Evolutionary conservation across 2,329 filamentous ascomycete genomes (phyloP).

Genomic region (Talaromyces sp.): DNA sequence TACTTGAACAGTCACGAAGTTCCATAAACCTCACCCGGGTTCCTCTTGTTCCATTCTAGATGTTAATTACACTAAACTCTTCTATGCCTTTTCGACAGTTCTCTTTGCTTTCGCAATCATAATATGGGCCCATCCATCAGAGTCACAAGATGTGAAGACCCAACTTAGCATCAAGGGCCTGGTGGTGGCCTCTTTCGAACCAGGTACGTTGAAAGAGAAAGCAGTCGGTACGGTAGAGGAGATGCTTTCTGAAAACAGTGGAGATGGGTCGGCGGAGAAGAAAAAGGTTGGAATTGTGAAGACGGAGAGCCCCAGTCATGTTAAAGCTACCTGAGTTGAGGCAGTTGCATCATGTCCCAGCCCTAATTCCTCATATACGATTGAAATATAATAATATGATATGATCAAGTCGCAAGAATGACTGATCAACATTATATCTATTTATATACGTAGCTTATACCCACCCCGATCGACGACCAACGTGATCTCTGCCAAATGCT

Average conservation of each 20-base stretch:
- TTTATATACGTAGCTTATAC: not conserved
- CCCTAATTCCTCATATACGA: no score
- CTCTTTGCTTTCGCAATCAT: constrained; percentile 3
- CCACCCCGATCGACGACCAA: not conserved
- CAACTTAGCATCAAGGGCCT: not conserved
- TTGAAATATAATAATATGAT: no score
- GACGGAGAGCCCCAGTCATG: no score
- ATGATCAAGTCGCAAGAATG: not conserved
- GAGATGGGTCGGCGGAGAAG: not conserved
- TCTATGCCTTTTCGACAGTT: not conserved
- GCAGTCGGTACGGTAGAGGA: constrained; percentile 1
- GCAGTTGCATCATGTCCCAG: no score
- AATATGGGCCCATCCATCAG: not conserved
- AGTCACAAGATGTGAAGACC: not conserved
- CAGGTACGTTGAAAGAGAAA: not conserved
- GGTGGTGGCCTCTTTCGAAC: not conserved
- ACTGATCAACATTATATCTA: not conserved
- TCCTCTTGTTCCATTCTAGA: not conserved
- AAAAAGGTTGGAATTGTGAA: constrained; percentile 1
- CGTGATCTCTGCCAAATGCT: not conserved
- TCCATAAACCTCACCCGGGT: not conserved
- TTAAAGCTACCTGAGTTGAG: no score
- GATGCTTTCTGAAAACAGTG: constrained; percentile 1
- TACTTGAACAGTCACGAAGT: not conserved
- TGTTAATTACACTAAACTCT: not conserved